phyloP scores from a whole-genome alignment of 73 alveolate species.

The Breviolum minutum region DNA sequence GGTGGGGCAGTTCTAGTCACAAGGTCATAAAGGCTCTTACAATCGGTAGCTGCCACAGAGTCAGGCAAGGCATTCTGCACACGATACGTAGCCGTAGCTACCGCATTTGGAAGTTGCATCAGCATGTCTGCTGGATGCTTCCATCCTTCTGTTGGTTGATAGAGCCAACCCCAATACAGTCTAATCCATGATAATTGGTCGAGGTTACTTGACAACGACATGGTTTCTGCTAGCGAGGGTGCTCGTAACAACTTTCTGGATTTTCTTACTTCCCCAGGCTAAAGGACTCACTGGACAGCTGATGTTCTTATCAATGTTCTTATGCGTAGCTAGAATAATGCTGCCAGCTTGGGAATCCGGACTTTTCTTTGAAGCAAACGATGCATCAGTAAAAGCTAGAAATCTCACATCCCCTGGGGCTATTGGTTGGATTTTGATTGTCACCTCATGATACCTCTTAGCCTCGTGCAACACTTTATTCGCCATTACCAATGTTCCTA shows the following conservation, averaged over 20 bases:
- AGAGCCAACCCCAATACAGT: neutral
- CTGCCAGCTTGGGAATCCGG: neutral
- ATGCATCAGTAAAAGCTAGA: neutral
- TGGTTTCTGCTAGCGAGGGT: neutral
- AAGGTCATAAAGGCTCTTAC: neutral
- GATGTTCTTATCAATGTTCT: neutral
- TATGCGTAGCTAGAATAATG: neutral
- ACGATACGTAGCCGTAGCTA: no score
- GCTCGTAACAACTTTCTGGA: neutral
- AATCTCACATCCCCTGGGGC: neutral
- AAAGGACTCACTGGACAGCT: neutral
- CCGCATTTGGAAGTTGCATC: no score
- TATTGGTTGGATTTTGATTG: neutral
- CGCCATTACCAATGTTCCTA: neutral
- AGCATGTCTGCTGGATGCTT: neutral
- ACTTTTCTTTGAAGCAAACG: neutral
- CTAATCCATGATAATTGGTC: neutral
- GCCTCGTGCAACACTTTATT: no score
- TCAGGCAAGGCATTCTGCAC: no score
- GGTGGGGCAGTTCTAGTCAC: neutral
- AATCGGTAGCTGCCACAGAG: no score
- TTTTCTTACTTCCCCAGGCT: neutral
- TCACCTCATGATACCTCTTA: no score
- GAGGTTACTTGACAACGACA: neutral
- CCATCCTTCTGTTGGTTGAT: neutral